Conservation (phyloP, 768 basidiomycete species). For the Russula compacta region DNA sequence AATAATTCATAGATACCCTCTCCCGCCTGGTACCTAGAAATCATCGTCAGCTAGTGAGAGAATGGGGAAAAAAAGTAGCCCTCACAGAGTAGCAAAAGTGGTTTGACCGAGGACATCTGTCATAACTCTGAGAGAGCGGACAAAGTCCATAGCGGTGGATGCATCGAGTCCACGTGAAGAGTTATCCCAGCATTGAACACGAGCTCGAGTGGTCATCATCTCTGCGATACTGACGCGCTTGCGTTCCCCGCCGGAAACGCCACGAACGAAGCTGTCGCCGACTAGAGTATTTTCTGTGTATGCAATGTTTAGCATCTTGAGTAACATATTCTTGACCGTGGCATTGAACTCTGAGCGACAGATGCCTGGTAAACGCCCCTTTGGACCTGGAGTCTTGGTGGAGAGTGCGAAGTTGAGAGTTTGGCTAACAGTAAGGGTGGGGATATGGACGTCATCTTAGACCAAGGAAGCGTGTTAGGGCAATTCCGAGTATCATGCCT, state of each 20-base stretch:
- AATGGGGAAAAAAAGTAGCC: not conserved
- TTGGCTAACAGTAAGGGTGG: slow-evolving; percentile 74
- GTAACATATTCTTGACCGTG: slow-evolving; percentile 50
- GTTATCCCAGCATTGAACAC: slow-evolving; percentile 80
- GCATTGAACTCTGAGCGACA: slow-evolving; percentile 51
- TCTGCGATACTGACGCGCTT: slow-evolving; percentile 82
- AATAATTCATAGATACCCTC: slow-evolving; percentile 74
- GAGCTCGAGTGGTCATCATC: slow-evolving; percentile 79
- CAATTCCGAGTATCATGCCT: not conserved
- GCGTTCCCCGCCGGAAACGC: slow-evolving; percentile 75
- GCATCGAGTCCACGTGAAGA: slow-evolving; percentile 78
- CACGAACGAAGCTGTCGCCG: slow-evolving; percentile 81
- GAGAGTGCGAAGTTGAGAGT: slow-evolving; percentile 69
- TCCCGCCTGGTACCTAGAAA: slow-evolving; percentile 50
- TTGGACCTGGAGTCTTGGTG: slow-evolving; percentile 69
- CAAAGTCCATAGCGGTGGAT: slow-evolving; percentile 83
- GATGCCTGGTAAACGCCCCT: slow-evolving; percentile 62
- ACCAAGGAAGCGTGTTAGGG: not conserved
- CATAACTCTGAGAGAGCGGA: slow-evolving; percentile 69
- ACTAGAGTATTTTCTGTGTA: slow-evolving; percentile 77
- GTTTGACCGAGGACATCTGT: slow-evolving; percentile 77
- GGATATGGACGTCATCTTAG: slow-evolving; percentile 73
- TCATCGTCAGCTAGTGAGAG: slow-evolving; percentile 24
- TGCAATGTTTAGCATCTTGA: slow-evolving; percentile 76
- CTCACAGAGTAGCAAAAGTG: slow-evolving; percentile 70